phyloP scores from a whole-genome alignment of 1,284 basidiomycete species.

The Caloboletus firmus region DNA sequence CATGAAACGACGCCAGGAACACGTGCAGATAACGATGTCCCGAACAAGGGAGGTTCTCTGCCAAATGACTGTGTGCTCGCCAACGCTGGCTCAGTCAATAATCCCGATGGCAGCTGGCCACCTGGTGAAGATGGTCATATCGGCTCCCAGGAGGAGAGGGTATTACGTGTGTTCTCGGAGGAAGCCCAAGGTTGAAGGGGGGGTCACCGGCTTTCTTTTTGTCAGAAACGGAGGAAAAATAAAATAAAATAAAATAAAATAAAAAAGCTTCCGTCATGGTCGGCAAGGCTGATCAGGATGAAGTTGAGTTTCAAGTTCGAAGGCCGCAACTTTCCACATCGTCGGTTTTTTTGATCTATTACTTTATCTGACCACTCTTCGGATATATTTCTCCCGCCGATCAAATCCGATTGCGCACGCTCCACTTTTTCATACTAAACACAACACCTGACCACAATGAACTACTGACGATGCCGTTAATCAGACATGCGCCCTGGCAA shows the following conservation, averaged over 20 bases:
- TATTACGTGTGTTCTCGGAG: slow-evolving; percentile 29
- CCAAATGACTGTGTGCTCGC: too few species aligned
- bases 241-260: slow-evolving; percentile 6
- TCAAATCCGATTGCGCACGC: slow-evolving; percentile 36
- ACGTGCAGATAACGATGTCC: slow-evolving; percentile 24
- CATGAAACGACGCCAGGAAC: slow-evolving; percentile 10
- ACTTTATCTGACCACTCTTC: slow-evolving; percentile 33
- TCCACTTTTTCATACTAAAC: slow-evolving; percentile 13
- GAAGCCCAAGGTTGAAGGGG: background rate
- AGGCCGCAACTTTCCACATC: slow-evolving; percentile 30
- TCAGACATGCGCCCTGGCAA: slow-evolving; percentile 24
- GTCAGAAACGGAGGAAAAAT: slow-evolving; percentile 26
- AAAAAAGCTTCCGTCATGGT: slow-evolving; percentile 29
- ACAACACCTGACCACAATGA: slow-evolving; percentile 22
- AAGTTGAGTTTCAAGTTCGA: slow-evolving; percentile 37
- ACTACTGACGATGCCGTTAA: slow-evolving; percentile 6
- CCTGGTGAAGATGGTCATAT: too few species aligned
- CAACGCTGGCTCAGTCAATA: too few species aligned
- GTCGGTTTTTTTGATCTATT: slow-evolving; percentile 29
- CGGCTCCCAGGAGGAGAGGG: too few species aligned
- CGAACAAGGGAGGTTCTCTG: slow-evolving; percentile 9
- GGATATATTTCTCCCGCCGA: slow-evolving; percentile 35
- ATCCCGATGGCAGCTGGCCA: background rate
- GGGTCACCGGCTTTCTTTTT: slow-evolving; percentile 16
- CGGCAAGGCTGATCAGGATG: slow-evolving; percentile 34